These are phyloP conservation scores for Zoysia pacifica DNA, from an alignment of 176 grass and related monocot species.

Conservation along the genomic window DNA sequence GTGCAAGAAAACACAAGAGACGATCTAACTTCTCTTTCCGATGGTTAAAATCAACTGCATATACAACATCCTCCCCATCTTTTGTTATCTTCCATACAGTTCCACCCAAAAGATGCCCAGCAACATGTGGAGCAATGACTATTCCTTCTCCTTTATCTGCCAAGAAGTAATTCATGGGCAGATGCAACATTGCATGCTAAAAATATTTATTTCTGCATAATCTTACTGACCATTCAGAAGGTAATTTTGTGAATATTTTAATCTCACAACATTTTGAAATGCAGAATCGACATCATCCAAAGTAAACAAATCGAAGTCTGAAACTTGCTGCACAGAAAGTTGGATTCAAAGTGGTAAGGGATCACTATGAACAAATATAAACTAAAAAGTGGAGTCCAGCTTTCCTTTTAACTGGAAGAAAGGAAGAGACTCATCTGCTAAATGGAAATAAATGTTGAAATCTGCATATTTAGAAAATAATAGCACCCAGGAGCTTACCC, in stretches of 20 bases:
- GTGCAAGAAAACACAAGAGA: conserved; percentile 5
- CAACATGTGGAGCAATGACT: conserved; percentile 90
- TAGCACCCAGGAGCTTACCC: conserved; percentile 60
- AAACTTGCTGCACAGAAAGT: conserved; percentile 61
- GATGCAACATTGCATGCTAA: conserved; percentile 24
- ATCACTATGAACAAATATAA: conserved; percentile 11
- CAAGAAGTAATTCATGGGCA: conserved; percentile 16
- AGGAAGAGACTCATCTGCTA: neutral
- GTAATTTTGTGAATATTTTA: conserved; percentile 90
- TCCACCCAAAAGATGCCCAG: conserved; percentile 92
- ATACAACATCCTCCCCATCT: conserved; percentile 90
- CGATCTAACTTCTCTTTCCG: conserved; percentile 69
- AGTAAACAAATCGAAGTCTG: conserved; percentile 89
- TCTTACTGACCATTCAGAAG: conserved; percentile 77
- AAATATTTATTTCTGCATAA: conserved; percentile 18
- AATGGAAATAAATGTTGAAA: conserved; percentile 29
- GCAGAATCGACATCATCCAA: conserved; percentile 88
- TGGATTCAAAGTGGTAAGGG: conserved; percentile 30
- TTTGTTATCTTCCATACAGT: conserved; percentile 99
- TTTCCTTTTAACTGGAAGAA: conserved; percentile 1
- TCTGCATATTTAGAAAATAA: conserved; percentile 3
- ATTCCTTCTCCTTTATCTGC: conserved; percentile 96
- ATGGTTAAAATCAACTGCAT: conserved; percentile 96
- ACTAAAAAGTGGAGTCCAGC: neutral
- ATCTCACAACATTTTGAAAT: conserved; percentile 79